Conservation (phyloP, 2,329 filamentous ascomycete genomes). For the Penicillium sp. region DNA sequence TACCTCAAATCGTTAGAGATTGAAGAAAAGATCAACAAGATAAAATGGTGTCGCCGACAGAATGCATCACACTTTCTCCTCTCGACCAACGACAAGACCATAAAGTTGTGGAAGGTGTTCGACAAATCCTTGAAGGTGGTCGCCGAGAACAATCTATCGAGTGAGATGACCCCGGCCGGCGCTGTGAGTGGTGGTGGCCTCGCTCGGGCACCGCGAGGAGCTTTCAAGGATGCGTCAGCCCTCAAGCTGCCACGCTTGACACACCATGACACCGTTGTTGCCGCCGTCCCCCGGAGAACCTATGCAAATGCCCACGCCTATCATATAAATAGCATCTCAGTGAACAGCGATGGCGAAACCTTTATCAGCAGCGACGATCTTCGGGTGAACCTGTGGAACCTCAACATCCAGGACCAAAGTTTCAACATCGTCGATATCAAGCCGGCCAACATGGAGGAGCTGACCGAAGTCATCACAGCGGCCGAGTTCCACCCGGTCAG, state of each 20-base stretch:
- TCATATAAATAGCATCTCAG: conserved; percentile 99
- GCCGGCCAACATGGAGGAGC: conserved; percentile 98
- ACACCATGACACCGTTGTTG: conserved; percentile 96
- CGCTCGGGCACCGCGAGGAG: conserved; percentile 63
- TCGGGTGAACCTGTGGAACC: conserved; percentile 96
- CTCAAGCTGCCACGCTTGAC: conserved; percentile 93
- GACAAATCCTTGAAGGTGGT: conserved; percentile 99
- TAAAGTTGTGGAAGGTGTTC: conserved; percentile 99
- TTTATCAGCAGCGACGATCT: conserved; percentile 99
- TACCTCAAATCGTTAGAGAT: conserved; percentile 99
- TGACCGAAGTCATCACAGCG: conserved; percentile 97
- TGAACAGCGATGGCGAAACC: conserved; percentile 98
- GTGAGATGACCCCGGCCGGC: conserved; percentile 77
- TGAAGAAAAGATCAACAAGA: conserved; percentile 99
- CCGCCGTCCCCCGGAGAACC: conserved; percentile 88
- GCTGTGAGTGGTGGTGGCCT: conserved; percentile 71
- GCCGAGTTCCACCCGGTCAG: conserved; percentile 95
- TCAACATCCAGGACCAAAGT: conserved; percentile 98
- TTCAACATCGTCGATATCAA: conserved; percentile 99
- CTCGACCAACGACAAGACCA: conserved; percentile 99
- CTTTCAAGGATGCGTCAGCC: conserved; percentile 74
- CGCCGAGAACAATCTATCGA: conserved; percentile 95
- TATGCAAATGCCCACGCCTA: conserved; percentile 99
- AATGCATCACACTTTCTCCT: conserved; percentile 98
- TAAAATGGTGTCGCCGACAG: conserved; percentile 98